Evolutionary conservation across 495 filamentous ascomycete species (phyloP).

Genomic region (Penicillium canescens): DNA sequence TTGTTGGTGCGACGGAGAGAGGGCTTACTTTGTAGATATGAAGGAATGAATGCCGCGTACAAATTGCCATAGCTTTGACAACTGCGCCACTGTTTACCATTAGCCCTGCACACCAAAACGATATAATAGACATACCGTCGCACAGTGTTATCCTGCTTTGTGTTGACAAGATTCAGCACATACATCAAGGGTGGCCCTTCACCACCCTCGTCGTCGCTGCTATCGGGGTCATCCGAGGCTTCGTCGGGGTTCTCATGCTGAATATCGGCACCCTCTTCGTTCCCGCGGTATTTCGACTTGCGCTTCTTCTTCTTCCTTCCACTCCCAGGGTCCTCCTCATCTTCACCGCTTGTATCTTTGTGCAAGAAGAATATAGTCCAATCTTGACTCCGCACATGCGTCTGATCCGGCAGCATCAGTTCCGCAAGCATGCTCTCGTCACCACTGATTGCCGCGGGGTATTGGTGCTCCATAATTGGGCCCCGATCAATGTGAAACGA

Average conservation of each 20-base stretch:
- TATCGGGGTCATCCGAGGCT: slow-evolving; percentile 46
- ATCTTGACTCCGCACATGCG: slow-evolving; percentile 91
- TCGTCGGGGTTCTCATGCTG: slow-evolving; percentile 49
- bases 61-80: slow-evolving; percentile 99
- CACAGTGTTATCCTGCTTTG: slow-evolving; percentile 88
- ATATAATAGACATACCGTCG: slow-evolving; percentile 58
- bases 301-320: slow-evolving; percentile 57
- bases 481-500: slow-evolving; percentile 96
- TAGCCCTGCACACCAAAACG: background rate
- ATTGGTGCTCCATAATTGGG: slow-evolving; percentile 98
- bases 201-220: slow-evolving; percentile 59
- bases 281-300: slow-evolving; percentile 41
- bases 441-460: slow-evolving; percentile 90
- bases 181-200: slow-evolving; percentile 93
- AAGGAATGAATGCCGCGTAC: slow-evolving; percentile 95
- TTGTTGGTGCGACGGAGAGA: background rate
- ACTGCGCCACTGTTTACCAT: slow-evolving; percentile 70
- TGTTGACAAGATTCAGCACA: slow-evolving; percentile 96
- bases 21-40: slow-evolving; percentile 90
- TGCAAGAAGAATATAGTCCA: slow-evolving; percentile 99
- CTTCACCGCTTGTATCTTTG: slow-evolving; percentile 82
- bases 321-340: slow-evolving; percentile 62
- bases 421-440: slow-evolving; percentile 98
- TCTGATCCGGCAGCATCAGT: slow-evolving; percentile 97
- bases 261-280: slow-evolving; percentile 51